Evolutionary conservation across 805 yeast species (phyloP).

Genomic region (Zygoascus biomembranicola): DNA sequence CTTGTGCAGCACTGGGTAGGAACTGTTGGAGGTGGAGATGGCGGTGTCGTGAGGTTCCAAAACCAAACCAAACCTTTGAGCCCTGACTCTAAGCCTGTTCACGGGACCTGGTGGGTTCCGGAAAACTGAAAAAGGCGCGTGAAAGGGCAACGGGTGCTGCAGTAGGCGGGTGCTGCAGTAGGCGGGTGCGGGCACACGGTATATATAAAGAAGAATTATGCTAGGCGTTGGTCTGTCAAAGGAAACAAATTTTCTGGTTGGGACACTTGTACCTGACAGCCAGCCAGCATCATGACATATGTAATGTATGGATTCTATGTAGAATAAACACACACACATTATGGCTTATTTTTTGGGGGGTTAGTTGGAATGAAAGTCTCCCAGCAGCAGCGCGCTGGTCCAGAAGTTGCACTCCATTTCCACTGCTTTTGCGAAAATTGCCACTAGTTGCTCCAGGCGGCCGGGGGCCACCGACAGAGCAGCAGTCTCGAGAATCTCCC

Average conservation of each 20-base stretch:
- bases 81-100: neutral
- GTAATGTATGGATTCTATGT: neutral
- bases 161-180: neutral
- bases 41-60: no score
- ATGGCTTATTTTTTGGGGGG: neutral
- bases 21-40: no score
- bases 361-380: neutral
- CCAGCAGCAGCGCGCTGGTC: conserved; percentile 31
- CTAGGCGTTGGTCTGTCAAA: neutral
- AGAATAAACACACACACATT: no score
- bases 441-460: conserved; percentile 44
- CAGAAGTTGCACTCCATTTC: conserved; percentile 60
- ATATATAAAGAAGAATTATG: neutral
- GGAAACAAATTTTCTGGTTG: neutral
- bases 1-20: no score
- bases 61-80: neutral
- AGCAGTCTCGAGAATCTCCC: conserved; percentile 37
- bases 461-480: conserved; percentile 34
- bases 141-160: neutral
- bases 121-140: no score
- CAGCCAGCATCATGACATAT: neutral
- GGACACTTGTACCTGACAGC: neutral
- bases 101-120: neutral
- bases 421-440: conserved; percentile 53
- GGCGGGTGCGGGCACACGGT: no score